These are phyloP conservation scores for Colletotrichum limetticola DNA, from an alignment of 2,329 filamentous ascomycete genomes.

Conservation along the genomic window DNA sequence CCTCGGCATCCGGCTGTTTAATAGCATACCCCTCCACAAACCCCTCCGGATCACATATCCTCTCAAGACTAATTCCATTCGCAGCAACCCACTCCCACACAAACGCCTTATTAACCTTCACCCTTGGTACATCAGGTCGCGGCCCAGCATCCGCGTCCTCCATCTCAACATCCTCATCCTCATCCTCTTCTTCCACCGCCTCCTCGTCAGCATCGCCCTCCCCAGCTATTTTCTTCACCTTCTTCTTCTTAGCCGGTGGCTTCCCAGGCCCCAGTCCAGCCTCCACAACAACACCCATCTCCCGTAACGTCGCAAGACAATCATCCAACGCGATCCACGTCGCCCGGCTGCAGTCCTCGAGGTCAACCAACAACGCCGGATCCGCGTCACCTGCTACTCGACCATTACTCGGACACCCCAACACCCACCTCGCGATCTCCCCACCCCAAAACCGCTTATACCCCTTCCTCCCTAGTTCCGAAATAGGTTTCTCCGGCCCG, in stretches of 20 bases:
- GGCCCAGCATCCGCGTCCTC: conserved; percentile 43
- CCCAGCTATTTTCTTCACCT: conserved; percentile 10
- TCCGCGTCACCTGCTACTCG: not conserved
- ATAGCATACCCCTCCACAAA: conserved; percentile 77
- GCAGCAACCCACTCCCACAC: conserved; percentile 74
- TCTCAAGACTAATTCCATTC: conserved; percentile 71
- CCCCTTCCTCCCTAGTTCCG: conserved; percentile 82
- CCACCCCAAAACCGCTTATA: conserved; percentile 90
- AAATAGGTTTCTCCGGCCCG: conserved; percentile 93
- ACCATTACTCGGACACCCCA: conserved; percentile 43
- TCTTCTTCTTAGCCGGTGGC: conserved; percentile 34
- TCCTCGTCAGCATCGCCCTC: conserved; percentile 26
- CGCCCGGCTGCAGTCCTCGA: conserved; percentile 77
- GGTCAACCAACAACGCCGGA: conserved; percentile 62
- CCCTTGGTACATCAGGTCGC: conserved; percentile 51
- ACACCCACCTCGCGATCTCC: conserved; percentile 79
- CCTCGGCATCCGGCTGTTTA: conserved; percentile 50
- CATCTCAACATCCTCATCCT: conserved; percentile 38
- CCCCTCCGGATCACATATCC: conserved; percentile 77
- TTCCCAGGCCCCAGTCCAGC: conserved; percentile 59
- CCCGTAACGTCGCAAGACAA: conserved; percentile 79
- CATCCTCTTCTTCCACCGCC: conserved; percentile 36
- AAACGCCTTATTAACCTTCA: conserved; percentile 63
- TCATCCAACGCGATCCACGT: conserved; percentile 91
- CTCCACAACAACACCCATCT: conserved; percentile 79